Evolutionary conservation across 371 early-diverging fungal species (phyloP).

Genomic region (Capillidium heterosporum): DNA sequence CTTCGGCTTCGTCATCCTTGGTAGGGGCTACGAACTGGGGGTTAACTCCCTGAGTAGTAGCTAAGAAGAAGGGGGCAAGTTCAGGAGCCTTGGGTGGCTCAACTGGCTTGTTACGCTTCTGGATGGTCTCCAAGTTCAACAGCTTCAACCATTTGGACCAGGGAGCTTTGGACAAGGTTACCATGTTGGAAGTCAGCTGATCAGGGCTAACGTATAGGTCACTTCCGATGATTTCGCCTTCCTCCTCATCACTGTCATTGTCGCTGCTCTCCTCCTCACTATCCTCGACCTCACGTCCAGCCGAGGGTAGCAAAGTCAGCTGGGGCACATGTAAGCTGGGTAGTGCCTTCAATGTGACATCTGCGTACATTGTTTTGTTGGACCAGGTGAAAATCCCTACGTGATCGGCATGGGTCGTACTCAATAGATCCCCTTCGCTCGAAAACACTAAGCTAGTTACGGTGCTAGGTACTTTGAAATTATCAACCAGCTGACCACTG

Average conservation of each 20-base stretch:
- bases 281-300: constrained; percentile 18
- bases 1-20: constrained; percentile 18
- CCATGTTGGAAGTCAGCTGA: constrained; percentile 57
- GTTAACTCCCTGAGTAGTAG: constrained; percentile 48
- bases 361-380: constrained; percentile 54
- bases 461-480: constrained; percentile 52
- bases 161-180: constrained; percentile 63
- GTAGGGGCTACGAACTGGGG: constrained; percentile 36
- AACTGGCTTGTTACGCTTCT: constrained; percentile 82
- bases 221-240: constrained; percentile 15
- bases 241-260: constrained; percentile 15
- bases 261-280: constrained; percentile 17
- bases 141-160: constrained; percentile 80
- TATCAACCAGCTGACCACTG: constrained; percentile 71
- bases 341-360: constrained; percentile 40
- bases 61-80: constrained; percentile 84
- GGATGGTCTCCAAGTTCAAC: constrained; percentile 74
- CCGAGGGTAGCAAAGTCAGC: constrained; percentile 28
- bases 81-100: constrained; percentile 75
- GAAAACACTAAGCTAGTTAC: constrained; percentile 74
- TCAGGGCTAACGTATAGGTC: constrained; percentile 25
- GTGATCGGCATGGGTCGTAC: constrained; percentile 77
- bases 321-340: constrained; percentile 31
- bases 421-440: constrained; percentile 78
- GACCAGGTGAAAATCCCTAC: constrained; percentile 86